Conservation (phyloP, 805 yeast genomes). For the Candida tibetensis region DNA sequence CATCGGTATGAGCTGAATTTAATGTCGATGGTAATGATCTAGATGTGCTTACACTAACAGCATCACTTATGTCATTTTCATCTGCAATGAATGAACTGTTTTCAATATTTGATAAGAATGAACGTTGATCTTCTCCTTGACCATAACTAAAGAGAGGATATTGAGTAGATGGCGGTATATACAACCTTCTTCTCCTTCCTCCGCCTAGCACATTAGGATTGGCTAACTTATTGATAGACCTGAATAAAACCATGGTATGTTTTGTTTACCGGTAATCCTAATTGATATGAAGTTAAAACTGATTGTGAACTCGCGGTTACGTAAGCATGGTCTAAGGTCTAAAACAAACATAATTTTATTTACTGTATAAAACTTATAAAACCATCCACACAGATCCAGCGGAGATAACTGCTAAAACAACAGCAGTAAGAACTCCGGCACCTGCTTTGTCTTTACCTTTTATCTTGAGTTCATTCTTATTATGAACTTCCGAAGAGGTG, state of each 20-base stretch:
- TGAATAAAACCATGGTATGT: constrained; percentile 38
- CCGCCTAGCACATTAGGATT: constrained; percentile 36
- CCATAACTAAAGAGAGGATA: constrained; percentile 43
- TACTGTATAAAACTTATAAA: constrained; percentile 33
- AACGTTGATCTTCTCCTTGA: constrained; percentile 42
- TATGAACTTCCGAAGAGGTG: constrained; percentile 32
- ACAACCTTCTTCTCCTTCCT: constrained; percentile 38
- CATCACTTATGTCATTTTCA: constrained; percentile 32
- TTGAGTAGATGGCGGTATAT: constrained; percentile 45
- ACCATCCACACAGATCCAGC: constrained; percentile 83
- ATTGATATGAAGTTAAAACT: not conserved
- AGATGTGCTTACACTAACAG: constrained; percentile 40
- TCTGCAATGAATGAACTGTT: constrained; percentile 29
- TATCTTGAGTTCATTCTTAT: constrained; percentile 46
- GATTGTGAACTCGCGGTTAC: no score
- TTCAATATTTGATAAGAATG: constrained; percentile 40
- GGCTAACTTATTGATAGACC: constrained; percentile 38
- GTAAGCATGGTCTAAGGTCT: no score
- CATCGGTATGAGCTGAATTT: constrained; percentile 32
- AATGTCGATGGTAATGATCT: constrained; percentile 42
- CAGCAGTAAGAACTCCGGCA: constrained; percentile 83
- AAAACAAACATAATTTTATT: no score
- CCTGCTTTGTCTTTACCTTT: constrained; percentile 66
- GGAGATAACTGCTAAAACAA: constrained; percentile 56
- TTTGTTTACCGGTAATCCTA: not conserved